Evolutionary conservation across 1,284 basidiomycete species (phyloP), one percentile per base, ranked within the genome.

Genomic region (Ustilago shanxiensis): DNA sequence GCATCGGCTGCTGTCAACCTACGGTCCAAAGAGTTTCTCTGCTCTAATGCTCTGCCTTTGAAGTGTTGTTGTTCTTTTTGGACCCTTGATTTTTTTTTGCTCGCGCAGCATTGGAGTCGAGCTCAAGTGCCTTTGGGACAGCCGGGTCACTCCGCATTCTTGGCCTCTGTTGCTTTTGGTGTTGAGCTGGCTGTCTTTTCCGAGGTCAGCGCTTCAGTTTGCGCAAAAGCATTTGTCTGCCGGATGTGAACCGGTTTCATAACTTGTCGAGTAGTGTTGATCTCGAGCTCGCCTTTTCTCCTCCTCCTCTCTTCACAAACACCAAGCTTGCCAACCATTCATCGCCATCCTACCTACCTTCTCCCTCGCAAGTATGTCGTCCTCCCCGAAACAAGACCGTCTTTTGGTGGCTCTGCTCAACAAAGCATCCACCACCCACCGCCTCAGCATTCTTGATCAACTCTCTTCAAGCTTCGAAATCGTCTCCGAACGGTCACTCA

Each of bases 401-500:
- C 35, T 59, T 7, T 18, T 69, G 13, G 50, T 69, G 22, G 60
- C 60, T 7, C 56, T 69, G 39, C 60, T 69, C 44, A 81, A 70
- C n/a, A 51, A 49, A 52, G 61, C 67, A 29, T 60, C 61, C 57
- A 70, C 57, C 58, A 56, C n/a, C 8, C 61, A 60, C 20, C 62
- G 67, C 10, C 39, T 60, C 2, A 20, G 47, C 44, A 65, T 71
- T 49, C 53, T 71, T 29, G 31, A 41, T 35, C 39, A 29, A 14
- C 68, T 66, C 31, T 49, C 45, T 3, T 51, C 58, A 0, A 52
- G 54, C 4, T 73, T 82, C 52, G 60, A 66, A 47, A 58, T 81
- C 18, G 41, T 79, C 8, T 68, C 68, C 6, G 72, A 79, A 20
- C 66, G 71, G 6, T 37, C 66, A 14, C 67, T 77, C 22, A 45